These are phyloP conservation scores for Tetrapisispora nanseiensis DNA, from an alignment of 805 yeast species.

Conservation along the genomic window DNA sequence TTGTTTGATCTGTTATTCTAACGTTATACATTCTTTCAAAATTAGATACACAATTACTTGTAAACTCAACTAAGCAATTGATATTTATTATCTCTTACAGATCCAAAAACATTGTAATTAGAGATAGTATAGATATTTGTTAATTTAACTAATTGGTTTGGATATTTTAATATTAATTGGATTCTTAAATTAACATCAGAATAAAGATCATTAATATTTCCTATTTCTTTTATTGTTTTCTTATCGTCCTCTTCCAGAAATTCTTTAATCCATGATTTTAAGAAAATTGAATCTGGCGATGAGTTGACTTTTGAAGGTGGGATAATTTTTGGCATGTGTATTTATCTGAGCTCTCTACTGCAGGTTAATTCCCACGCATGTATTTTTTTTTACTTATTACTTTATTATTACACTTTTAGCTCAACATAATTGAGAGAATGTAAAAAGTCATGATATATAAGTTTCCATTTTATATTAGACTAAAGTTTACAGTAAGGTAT, in stretches of 20 bases:
- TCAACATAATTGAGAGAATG: too few relatives aligned
- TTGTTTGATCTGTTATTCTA: conserved; percentile 21
- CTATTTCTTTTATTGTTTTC: conserved; percentile 3
- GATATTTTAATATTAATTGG: conserved; percentile 8
- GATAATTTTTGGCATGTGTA: conserved; percentile 16
- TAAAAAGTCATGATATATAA: too few relatives aligned
- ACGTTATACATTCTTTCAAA: conserved; percentile 18
- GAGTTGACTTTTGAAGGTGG: conserved; percentile 8
- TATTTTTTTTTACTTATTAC: too few relatives aligned
- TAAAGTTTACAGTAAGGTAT: too few relatives aligned
- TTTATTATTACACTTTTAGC: too few relatives aligned
- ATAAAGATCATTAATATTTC: conserved; percentile 3
- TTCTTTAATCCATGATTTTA: conserved; percentile 18
- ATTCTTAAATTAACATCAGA: conserved; percentile 6
- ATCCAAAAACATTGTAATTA: conserved; percentile 18
- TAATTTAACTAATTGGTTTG: conserved; percentile 8
- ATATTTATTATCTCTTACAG: conserved; percentile 16
- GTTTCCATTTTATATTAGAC: too few relatives aligned
- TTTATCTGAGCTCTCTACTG: too few relatives aligned
- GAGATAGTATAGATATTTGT: conserved; percentile 17
- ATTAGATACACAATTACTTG: conserved; percentile 21
- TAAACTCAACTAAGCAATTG: conserved; percentile 28
- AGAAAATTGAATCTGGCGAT: conserved; percentile 15
- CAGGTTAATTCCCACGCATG: too few relatives aligned
- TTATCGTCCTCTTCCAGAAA: conserved; percentile 4